phyloP scores from a whole-genome alignment of 345 rosid species.

The Brassica cretica region DNA sequence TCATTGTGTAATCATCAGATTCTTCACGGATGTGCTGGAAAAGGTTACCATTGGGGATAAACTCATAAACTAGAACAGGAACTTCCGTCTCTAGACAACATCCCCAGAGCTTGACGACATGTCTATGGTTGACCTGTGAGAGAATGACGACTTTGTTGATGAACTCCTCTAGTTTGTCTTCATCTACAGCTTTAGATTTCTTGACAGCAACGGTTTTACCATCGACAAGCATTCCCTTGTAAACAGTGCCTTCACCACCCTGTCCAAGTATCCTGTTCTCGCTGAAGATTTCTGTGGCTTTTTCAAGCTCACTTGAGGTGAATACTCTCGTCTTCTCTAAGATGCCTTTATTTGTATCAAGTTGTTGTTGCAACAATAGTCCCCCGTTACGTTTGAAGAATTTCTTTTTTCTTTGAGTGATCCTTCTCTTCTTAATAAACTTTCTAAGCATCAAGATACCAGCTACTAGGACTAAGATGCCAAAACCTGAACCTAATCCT shows the following conservation, averaged over 20 bases:
- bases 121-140: conserved; percentile 44
- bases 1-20: conserved; percentile 8
- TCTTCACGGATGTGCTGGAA: conserved; percentile 6
- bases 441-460: neutral
- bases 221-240: conserved; percentile 39
- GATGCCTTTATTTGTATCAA: neutral
- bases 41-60: conserved; percentile 5
- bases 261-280: conserved; percentile 28
- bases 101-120: conserved; percentile 34
- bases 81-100: conserved; percentile 49
- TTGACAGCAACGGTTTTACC: conserved; percentile 43
- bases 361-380: conserved; percentile 33
- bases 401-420: neutral
- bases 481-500: conserved; percentile 9
- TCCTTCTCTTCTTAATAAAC: neutral
- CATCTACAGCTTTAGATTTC: conserved; percentile 42
- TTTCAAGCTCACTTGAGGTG: conserved; percentile 35
- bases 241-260: conserved; percentile 39
- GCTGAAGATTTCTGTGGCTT: conserved; percentile 42
- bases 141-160: conserved; percentile 49
- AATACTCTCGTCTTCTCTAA: conserved; percentile 19
- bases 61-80: conserved; percentile 47
- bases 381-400: conserved; percentile 35
- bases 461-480: neutral
- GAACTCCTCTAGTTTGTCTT: conserved; percentile 44